Evolutionary conservation across 2,329 filamentous ascomycete genomes (phyloP), one percentile per base, ranked within the genome.

Genomic region (Pseudonectria buxi): DNA sequence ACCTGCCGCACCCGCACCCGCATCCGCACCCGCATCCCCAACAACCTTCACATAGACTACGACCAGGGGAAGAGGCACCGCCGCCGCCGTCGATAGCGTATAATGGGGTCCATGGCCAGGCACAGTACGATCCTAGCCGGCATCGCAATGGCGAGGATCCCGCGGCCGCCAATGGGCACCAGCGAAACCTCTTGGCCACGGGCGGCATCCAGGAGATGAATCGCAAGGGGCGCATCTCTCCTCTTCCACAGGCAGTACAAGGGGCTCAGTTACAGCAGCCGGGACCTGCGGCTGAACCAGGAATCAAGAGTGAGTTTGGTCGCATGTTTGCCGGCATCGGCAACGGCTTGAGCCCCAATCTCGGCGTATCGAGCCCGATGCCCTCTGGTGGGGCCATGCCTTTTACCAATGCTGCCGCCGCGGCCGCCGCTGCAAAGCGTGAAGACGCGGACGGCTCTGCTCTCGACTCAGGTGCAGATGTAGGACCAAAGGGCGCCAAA

Each of bases 321-420:
- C 81, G 87, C 43, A 94, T 95, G 72, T 95, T 95, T 62, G 87
- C 86, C 13, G 90, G 90, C n/a, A 87, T 96, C 47, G 89, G 69
- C 40, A 75, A 68, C 46, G 75, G 69, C 42, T 69, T 74, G 24
- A 68, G 62, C 42, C 66, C 61, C 27, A 67, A 22, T 22, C 18
- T 74, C 39, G 67, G 66, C 15, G 62, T 69, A 25, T 68, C 72
- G 11, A 76, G 72, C 47, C 72, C 74, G 3, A 64, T 69, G 3
- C 60, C 70, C 1, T 56, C 62, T 6, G 48, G 49, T 4, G 46
- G 56, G 26, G 62, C 28, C 50, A 67, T 40, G 55, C 67, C 72
- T 1, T 77, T 72, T 39, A 63, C 69, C 6, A 64, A 60, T 24
- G 52, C 64, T 1, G 61, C 18, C 18, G 18, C 63, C 3, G 46